Base-by-base conservation (phyloP, 208 protist genomes). In the Crithidia acanthocephali region DNA sequence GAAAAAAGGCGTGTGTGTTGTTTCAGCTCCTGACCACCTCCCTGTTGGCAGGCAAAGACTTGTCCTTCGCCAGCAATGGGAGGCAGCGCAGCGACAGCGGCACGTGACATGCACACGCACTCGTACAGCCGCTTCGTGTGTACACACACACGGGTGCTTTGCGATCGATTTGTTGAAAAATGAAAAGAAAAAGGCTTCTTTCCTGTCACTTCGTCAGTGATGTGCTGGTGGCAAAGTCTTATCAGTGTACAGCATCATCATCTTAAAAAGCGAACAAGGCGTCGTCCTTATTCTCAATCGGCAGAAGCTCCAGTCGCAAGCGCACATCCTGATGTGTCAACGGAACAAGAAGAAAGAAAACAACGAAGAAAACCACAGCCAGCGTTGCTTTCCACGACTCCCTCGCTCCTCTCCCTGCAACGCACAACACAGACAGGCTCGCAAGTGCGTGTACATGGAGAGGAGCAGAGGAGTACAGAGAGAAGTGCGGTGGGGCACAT, bases 51-150 rank as follows among this genome's bases (percentile, higher is more conserved):
- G 16, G 56, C 35, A 47, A 61, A 61, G 56, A 61, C 30, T 1
- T 42, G 27, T 65, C 45, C 60, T 65, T 65, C n/a, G 45, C 60
- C 25, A 16, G 30, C 60, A 33, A 58, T 9, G 22, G 10, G 45
- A 11, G 45, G 27, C 8, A 55, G 10, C 18, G 60, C 60, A 22
- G 45, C 28, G 2, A 53, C 60, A 18, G 6, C 32, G 61, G 47
- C 22, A 18, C 20, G 16, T 56, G 47, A 66, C 61, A 56, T 66
- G 61, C 61, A 66, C 61, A 66, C 61, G 61, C 61, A 66, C 61
- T 56, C 25, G 61, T 33, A 56, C 13, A 13, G 47, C 47, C 61
- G 47, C 16, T 6, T 35, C 61, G 32, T 27, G 61, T 56, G 61
- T 66, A 56, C 61, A 66, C 47, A 56, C 47, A 66, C 61, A 56